Evolutionary conservation across 768 basidiomycete genomes (phyloP), one percentile per base, ranked within the genome.

Genomic region (Hygrocybe coccinea): DNA sequence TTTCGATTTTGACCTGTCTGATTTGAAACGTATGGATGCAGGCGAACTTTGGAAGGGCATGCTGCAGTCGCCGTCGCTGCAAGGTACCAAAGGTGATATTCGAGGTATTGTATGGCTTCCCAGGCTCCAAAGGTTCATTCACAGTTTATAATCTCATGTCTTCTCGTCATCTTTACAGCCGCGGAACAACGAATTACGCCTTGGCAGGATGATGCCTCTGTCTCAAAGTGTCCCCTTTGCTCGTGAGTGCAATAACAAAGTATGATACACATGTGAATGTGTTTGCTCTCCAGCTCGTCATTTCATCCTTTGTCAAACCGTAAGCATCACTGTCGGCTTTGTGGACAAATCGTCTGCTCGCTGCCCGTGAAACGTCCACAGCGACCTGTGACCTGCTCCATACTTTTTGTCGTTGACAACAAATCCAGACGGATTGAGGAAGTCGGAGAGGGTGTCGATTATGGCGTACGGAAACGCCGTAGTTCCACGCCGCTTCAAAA

Each of bases 301-400:
- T 98, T 98, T 66, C 89, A 94, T 65, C 83, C 90, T 0, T 71
- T 98, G 2, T 91, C 92, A 1, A 95, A 93, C 61, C 84, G 95
- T 12, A 95, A 95, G 71, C 95, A 98, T 62, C 95, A 98, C 65
- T 98, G 95, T 67, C 85, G 95, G 8, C 75, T 97, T 12, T 98
- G 95, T 61, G 95, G 95, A 0, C 78, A 86, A 54, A 89, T 97
- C 38, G 84, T 97, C 11, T 98, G 95, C 64, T 88, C 94, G 1
- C 77, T 97, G 4, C 91, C 93, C 0, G 75, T 85, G 10, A 92
- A 89, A 55, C 79, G 74, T 3, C 83, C 85, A 2, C 82, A 84
- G 61, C 81, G 92, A 19, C 78, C 76, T 1, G 75, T 76, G 46
- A 71, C 79, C 5, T 97, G 93, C 63, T 94, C 91, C 0, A 71